Evolutionary conservation across 768 basidiomycete species (phyloP), one percentile per base, ranked within the genome.

Genomic region (Rhodotorula sphaerocarpa): DNA sequence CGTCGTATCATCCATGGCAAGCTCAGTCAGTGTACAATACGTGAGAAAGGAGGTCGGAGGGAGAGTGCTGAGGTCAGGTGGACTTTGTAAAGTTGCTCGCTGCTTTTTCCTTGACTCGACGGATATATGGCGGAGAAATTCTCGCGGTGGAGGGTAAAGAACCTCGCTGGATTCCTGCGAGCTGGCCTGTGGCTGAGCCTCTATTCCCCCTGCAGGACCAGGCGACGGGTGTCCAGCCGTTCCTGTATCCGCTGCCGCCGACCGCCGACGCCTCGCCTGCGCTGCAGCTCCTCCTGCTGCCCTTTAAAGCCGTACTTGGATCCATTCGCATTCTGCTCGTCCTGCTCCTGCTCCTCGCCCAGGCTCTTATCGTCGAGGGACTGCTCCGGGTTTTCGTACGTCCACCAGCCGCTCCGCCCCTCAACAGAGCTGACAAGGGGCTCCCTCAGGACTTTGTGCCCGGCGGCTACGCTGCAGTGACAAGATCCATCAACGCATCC

Each of bases 181-280:
- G 21, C 16, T 10, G 30, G 1, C 18, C 30, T 33, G 16, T 15
- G 16, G 27, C 25, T 50, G 5, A 50, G 27, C 9, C n/a, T 25
- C 23, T 6, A 44, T n/a, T n/a, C n/a, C 31, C n/a, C 9, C 16
- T 16, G 30, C 51, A 61, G 51, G 66, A 68, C 34, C 41, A 41
- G 0, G 43, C 56, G 7, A 68, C 67, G 21, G 67, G 67, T 16
- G 39, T 68, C 10, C 57, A 58, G 6, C 67, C 67, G 25, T 65
- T 68, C 53, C 28, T 64, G 14, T 16, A 18, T 21, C 63, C 63
- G 0, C 53, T 68, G 7, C 63, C 67, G 2, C 36, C 59, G 12
- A 3, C 30, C 3, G 33, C 33, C 11, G 55, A 50, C 18, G 7
- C 50, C 2, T 36, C 31, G 9, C 48, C 59, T 25, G 50, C 50